Conservation (phyloP, 352 stramenopile species). For the Phytophthora fragariaefolia region DNA sequence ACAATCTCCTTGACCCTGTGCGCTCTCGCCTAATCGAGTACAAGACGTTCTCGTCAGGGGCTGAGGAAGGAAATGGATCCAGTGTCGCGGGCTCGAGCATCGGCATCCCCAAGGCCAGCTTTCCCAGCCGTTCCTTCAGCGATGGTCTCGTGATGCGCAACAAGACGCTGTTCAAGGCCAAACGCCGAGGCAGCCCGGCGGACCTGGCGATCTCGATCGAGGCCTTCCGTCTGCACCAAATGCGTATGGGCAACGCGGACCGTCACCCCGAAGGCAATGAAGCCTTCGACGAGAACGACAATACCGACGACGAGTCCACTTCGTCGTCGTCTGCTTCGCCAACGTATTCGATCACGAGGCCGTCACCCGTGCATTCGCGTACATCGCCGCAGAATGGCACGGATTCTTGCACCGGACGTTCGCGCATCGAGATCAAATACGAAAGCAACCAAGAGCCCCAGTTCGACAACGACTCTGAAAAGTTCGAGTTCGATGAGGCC, state of each 20-base stretch:
- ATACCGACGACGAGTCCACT: constrained; percentile 36
- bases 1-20: constrained; percentile 77
- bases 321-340: constrained; percentile 38
- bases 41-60: constrained; percentile 74
- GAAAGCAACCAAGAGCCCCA: constrained; percentile 28
- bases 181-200: constrained; percentile 70
- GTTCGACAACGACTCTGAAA: constrained; percentile 3
- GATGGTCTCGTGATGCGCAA: constrained; percentile 80
- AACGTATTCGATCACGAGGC: constrained; percentile 21
- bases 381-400: constrained; percentile 19
- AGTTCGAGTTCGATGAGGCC: constrained; percentile 55
- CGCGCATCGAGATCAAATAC: constrained; percentile 23
- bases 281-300: constrained; percentile 52
- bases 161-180: constrained; percentile 63
- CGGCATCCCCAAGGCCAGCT: constrained; percentile 67
- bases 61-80: constrained; percentile 6
- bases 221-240: constrained; percentile 73
- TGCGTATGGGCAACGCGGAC: constrained; percentile 62
- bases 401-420: constrained; percentile 32
- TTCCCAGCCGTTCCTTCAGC: constrained; percentile 75
- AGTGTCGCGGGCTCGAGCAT: constrained; percentile 32
- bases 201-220: constrained; percentile 81
- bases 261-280: constrained; percentile 48
- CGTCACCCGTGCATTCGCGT: constrained; percentile 6
- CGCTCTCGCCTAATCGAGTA: constrained; percentile 82